Percentiles rank a stretch among this genome's conserved stretches.
These are phyloP conservation scores for Curvularia verruculosa DNA, from an alignment of 2,329 filamentous ascomycete species.

Conservation along the genomic window DNA sequence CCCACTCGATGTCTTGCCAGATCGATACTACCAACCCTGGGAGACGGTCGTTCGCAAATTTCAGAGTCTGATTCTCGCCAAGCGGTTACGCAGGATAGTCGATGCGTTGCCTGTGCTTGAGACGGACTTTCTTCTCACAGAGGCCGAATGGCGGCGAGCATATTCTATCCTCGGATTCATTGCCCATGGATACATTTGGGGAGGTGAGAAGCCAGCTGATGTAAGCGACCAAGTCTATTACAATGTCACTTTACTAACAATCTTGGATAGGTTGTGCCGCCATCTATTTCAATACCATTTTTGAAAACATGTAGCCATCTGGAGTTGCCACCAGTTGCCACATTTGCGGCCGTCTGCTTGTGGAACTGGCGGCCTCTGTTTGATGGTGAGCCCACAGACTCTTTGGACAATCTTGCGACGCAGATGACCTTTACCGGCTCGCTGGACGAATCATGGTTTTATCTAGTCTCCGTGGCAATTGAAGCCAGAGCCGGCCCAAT, in stretches of 20 bases:
- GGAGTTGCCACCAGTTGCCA: slow-evolving; percentile 89
- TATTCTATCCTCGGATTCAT: slow-evolving; percentile 81
- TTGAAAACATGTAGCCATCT: slow-evolving; percentile 76
- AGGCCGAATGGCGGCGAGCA: slow-evolving; percentile 88
- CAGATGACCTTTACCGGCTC: slow-evolving; percentile 92
- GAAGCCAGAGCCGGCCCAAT: slow-evolving; percentile 89
- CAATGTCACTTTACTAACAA: slow-evolving; percentile 23
- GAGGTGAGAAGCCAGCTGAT: slow-evolving; percentile 74
- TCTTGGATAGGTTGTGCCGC: slow-evolving; percentile 67
- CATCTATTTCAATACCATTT: slow-evolving; percentile 82
- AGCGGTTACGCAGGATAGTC: slow-evolving; percentile 78
- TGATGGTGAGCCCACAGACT: slow-evolving; percentile 77
- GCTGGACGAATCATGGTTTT: slow-evolving; percentile 98
- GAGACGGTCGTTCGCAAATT: slow-evolving; percentile 85
- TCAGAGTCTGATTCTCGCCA: slow-evolving; percentile 84
- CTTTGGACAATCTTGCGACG: slow-evolving; percentile 85
- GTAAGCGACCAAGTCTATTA: slow-evolving; percentile 51
- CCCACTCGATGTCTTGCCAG: slow-evolving; percentile 79
- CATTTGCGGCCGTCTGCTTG: slow-evolving; percentile 87
- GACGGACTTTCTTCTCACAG: slow-evolving; percentile 78
- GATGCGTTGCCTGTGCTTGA: slow-evolving; percentile 83
- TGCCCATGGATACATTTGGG: slow-evolving; percentile 89
- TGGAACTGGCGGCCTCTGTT: slow-evolving; percentile 99
- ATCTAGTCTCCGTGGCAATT: slow-evolving; percentile 92
- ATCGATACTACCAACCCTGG: slow-evolving; percentile 95